phyloP scores from a whole-genome alignment of 306 rosid species.

The Medicago ruthenica region DNA sequence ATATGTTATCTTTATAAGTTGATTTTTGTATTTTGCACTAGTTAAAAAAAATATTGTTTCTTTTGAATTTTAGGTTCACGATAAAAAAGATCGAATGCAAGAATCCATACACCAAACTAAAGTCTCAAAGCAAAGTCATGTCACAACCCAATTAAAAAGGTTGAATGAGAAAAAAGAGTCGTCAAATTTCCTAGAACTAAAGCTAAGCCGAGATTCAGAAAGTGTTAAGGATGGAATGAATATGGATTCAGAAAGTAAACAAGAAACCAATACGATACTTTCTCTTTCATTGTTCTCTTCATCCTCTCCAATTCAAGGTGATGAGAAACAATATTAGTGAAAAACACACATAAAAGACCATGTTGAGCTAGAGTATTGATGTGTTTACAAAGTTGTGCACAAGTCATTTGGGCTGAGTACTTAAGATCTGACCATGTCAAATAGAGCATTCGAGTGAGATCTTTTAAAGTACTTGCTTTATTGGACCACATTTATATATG shows the following conservation, averaged over 20 bases:
- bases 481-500: conserved; percentile 18
- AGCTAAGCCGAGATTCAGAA: conserved; percentile 51
- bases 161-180: conserved; percentile 47
- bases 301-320: conserved; percentile 44
- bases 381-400: conserved; percentile 35
- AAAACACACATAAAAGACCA: conserved; percentile 19
- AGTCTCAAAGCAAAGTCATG: conserved; percentile 2
- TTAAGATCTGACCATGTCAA: conserved; percentile 62
- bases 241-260: too few relatives aligned
- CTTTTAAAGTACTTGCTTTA: conserved; percentile 70
- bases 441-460: conserved; percentile 60
- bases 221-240: too few relatives aligned
- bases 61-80: conserved; percentile 47
- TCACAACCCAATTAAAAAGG: conserved; percentile 22
- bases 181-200: conserved; percentile 53
- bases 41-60: neutral
- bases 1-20: too few relatives aligned
- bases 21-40: neutral
- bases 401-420: conserved; percentile 56
- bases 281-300: conserved; percentile 61
- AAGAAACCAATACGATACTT: conserved; percentile 51
- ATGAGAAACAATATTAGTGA: conserved; percentile 18
- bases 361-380: conserved; percentile 25
- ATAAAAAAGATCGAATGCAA: conserved; percentile 29
- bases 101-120: conserved; percentile 36